These are phyloP conservation scores for Endothia cerciana DNA, from an alignment of 2,329 filamentous ascomycete species.

Conservation along the genomic window DNA sequence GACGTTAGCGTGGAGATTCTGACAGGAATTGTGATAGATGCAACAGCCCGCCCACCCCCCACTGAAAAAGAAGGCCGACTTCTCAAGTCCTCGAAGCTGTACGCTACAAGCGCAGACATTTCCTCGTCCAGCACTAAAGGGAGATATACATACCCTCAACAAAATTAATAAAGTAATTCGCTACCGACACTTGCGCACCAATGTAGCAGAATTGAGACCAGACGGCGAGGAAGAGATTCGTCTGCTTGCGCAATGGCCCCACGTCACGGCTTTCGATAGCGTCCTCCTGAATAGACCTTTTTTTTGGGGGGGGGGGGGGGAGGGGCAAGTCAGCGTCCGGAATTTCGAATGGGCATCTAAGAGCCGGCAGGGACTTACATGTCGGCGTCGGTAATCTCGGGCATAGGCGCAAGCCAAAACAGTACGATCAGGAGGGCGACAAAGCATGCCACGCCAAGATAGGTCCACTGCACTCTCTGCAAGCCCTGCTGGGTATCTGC, in stretches of 20 bases:
- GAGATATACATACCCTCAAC: conserved; percentile 38
- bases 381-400: conserved; percentile 63
- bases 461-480: conserved; percentile 66
- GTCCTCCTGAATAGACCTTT: conserved; percentile 48
- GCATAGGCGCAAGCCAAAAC: conserved; percentile 58
- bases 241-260: conserved; percentile 60
- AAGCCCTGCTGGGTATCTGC: conserved; percentile 53
- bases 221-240: conserved; percentile 63
- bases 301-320: too few species aligned
- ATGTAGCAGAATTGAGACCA: conserved; percentile 68
- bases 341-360: background rate
- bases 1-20: background rate
- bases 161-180: conserved; percentile 60
- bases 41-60: too few species aligned
- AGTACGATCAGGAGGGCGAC: conserved; percentile 59
- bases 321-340: background rate
- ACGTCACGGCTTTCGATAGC: conserved; percentile 46
- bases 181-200: conserved; percentile 60
- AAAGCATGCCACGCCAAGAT: conserved; percentile 65
- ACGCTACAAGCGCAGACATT: background rate
- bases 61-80: background rate
- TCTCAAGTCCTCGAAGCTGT: background rate
- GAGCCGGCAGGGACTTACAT: conserved; percentile 44
- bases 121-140: background rate
- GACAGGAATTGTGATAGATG: background rate